These are phyloP conservation scores for Aureobasidium subglaciale DNA, from an alignment of 2,329 filamentous ascomycete species.

Conservation along the genomic window DNA sequence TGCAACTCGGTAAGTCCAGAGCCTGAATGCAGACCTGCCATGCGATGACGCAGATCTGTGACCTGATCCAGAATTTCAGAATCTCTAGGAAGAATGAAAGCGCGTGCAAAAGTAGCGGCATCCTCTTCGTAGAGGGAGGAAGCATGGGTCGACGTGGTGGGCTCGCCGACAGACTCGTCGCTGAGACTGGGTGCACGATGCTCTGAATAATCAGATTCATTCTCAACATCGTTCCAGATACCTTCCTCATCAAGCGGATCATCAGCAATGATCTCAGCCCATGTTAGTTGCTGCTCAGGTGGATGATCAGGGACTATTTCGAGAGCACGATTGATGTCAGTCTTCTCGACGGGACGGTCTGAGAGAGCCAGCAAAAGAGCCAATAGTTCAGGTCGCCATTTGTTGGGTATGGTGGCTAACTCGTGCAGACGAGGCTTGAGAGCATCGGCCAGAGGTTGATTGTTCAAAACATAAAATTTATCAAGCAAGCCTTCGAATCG, in stretches of 20 bases:
- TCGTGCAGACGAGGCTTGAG: constrained; percentile 53
- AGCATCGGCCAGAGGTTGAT: constrained; percentile 71
- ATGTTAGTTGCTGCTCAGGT: constrained; percentile 50
- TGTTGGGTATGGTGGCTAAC: constrained; percentile 47
- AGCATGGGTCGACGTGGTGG: constrained; percentile 26
- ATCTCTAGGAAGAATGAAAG: constrained; percentile 27
- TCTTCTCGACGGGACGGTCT: constrained; percentile 67
- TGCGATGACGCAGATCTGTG: constrained; percentile 19
- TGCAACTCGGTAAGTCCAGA: constrained; percentile 60
- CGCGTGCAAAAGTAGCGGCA: constrained; percentile 27
- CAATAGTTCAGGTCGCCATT: constrained; percentile 73
- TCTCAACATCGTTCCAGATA: constrained; percentile 66
- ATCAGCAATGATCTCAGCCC: constrained; percentile 71
- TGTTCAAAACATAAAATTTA: constrained; percentile 72
- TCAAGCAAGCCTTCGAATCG: constrained; percentile 58
- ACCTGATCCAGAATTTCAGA: constrained; percentile 31
- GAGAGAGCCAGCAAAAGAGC: constrained; percentile 75
- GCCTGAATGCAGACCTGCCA: neutral
- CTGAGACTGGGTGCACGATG: constrained; percentile 42
- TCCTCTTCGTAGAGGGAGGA: constrained; percentile 35
- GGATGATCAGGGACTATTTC: constrained; percentile 38
- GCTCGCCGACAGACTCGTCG: constrained; percentile 22
- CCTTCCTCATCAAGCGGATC: constrained; percentile 64
- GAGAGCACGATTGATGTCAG: constrained; percentile 44
- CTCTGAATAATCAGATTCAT: constrained; percentile 58